These are phyloP conservation scores for Metschnikowia gelsemii DNA, from an alignment of 805 yeast species.

Conservation along the genomic window DNA sequence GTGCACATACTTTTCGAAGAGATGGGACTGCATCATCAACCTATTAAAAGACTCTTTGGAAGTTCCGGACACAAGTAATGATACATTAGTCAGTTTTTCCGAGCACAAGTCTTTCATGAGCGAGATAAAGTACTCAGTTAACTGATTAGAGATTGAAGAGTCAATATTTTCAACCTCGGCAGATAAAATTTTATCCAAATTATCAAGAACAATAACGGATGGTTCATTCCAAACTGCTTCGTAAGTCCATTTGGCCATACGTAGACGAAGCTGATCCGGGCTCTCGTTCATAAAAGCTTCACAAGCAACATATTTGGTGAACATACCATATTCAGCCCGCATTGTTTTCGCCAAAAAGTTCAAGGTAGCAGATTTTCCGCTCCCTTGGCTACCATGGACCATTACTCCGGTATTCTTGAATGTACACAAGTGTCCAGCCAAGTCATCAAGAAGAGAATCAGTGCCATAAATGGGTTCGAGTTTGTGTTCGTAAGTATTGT, in stretches of 20 bases:
- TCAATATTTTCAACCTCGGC: conserved; percentile 63
- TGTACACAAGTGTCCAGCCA: conserved; percentile 41
- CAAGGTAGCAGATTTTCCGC: conserved; percentile 71
- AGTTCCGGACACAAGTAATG: conserved; percentile 60
- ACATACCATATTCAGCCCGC: conserved; percentile 40
- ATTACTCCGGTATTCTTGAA: conserved; percentile 55
- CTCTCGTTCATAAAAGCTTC: conserved; percentile 57
- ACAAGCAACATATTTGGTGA: conserved; percentile 51
- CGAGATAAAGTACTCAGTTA: conserved; percentile 57
- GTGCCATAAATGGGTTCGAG: conserved; percentile 53
- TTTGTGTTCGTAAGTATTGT: conserved; percentile 9
- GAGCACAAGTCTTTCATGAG: conserved; percentile 44
- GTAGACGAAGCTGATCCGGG: conserved; percentile 44
- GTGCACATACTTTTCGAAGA: conserved; percentile 60
- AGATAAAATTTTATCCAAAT: conserved; percentile 69
- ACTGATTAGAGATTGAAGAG: conserved; percentile 58
- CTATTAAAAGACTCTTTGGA: conserved; percentile 66
- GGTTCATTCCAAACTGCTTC: conserved; percentile 77
- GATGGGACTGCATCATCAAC: conserved; percentile 61
- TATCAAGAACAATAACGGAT: conserved; percentile 70
- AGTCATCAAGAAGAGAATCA: conserved; percentile 41
- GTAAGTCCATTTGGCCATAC: conserved; percentile 44
- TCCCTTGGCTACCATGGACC: conserved; percentile 72
- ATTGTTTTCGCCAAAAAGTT: conserved; percentile 42
- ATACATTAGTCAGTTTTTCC: conserved; percentile 46